Conservation (phyloP, 768 basidiomycete species). For the Leccinum rimulosum region DNA sequence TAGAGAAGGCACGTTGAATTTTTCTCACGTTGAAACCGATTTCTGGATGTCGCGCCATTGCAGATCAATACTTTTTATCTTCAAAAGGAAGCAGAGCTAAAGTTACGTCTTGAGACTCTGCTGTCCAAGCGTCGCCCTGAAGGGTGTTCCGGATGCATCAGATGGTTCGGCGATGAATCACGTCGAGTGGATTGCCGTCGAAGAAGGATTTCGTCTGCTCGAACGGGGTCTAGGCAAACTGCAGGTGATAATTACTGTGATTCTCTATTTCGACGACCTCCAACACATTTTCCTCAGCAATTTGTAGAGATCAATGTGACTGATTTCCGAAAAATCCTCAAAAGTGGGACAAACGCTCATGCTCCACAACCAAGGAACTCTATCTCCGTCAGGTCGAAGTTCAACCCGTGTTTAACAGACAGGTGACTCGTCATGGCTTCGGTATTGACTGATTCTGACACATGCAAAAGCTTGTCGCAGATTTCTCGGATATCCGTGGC, state of each 20-base stretch:
- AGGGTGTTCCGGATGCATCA: slow-evolving; percentile 66
- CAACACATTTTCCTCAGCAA: slow-evolving; percentile 52
- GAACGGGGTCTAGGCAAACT: slow-evolving; percentile 94
- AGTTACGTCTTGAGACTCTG: slow-evolving; percentile 86
- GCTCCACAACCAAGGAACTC: slow-evolving; percentile 92
- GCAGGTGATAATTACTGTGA: slow-evolving; percentile 54
- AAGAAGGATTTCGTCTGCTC: slow-evolving; percentile 92
- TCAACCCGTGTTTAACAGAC: slow-evolving; percentile 97
- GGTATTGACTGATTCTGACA: slow-evolving; percentile 8
- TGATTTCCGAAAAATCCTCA: slow-evolving; percentile 95
- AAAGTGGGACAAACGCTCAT: slow-evolving; percentile 97
- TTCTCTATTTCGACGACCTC: slow-evolving; percentile 9
- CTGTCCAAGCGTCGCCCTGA: slow-evolving; percentile 85
- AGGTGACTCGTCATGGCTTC: slow-evolving; percentile 47
- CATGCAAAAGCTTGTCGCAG: slow-evolving; percentile 76
- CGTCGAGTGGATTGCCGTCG: slow-evolving; percentile 93
- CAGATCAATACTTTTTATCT: slow-evolving; percentile 99
- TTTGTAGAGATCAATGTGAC: slow-evolving; percentile 97
- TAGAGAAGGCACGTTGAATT: slow-evolving; percentile 76
- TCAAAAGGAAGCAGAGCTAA: slow-evolving; percentile 94
- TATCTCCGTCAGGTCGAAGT: slow-evolving; percentile 98
- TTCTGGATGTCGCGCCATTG: slow-evolving; percentile 4
- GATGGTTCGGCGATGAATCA: slow-evolving; percentile 56
- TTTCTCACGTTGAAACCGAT: slow-evolving; percentile 5
- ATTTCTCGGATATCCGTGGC: slow-evolving; percentile 92